Conservation (phyloP, 257 asterid species). For the Craterostigma plantagineum region DNA sequence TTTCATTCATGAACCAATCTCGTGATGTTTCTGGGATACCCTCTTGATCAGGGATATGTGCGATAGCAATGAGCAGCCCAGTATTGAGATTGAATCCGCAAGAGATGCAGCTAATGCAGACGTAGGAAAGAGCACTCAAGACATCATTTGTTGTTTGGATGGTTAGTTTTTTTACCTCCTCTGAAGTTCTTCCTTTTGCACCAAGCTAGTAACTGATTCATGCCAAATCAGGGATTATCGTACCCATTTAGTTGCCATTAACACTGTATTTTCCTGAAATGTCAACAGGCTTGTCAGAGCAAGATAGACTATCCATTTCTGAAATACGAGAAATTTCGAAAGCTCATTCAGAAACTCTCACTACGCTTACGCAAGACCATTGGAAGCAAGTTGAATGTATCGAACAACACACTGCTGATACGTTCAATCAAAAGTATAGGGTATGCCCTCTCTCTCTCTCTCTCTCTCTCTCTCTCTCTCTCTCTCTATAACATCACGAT, state of each 20-base stretch:
- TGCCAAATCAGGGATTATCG: no score
- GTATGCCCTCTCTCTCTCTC: conserved; percentile 15
- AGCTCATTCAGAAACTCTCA: conserved; percentile 34
- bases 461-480: no score
- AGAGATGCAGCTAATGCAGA: conserved; percentile 32
- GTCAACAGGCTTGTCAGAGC: conserved; percentile 37
- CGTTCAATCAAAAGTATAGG: conserved; percentile 38
- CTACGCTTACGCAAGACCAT: conserved; percentile 28
- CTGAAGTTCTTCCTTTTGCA: no score
- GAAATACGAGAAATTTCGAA: conserved; percentile 22
- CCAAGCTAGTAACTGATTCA: no score
- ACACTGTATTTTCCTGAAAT: not conserved
- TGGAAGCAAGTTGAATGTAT: conserved; percentile 27
- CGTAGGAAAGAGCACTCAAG: conserved; percentile 19
- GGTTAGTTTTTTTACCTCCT: conserved; percentile 27
- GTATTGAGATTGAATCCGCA: conserved; percentile 30
- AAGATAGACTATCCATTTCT: conserved; percentile 29
- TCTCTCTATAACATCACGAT: no score
- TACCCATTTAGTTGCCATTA: no score
- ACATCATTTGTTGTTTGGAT: conserved; percentile 19
- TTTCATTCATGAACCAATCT: no score
- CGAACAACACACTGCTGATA: conserved; percentile 25
- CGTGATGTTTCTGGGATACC: not conserved
- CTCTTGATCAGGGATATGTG: conserved; percentile 26
- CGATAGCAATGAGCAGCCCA: conserved; percentile 36